Evolutionary conservation across 768 basidiomycete genomes (phyloP).

Genomic region (Daedalea quercina): DNA sequence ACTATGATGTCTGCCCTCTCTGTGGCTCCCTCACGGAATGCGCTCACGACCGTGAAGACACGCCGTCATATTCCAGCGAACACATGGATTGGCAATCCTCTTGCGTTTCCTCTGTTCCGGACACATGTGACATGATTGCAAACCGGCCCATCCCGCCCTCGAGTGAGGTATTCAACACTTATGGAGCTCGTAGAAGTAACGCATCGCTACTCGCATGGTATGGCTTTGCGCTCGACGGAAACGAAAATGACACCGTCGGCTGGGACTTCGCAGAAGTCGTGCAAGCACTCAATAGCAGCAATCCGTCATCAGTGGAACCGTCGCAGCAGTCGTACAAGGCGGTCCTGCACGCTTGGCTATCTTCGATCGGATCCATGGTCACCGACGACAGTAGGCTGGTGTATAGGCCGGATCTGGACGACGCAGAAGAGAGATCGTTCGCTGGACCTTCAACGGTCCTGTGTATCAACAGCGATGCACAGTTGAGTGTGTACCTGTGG

Average conservation of each 20-base stretch:
- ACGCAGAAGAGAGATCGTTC: neutral
- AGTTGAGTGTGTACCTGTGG: constrained; percentile 15
- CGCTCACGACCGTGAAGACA: constrained; percentile 27
- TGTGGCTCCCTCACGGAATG: constrained; percentile 35
- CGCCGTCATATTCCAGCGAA: neutral
- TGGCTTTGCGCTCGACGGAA: constrained; percentile 35
- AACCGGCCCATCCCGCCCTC: constrained; percentile 20
- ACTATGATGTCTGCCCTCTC: constrained; percentile 31
- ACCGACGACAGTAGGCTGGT: constrained; percentile 4
- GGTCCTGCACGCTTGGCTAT: neutral
- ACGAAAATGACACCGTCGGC: constrained; percentile 25
- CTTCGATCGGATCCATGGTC: neutral
- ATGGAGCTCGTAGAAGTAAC: constrained; percentile 30
- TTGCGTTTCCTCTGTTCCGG: constrained; percentile 1
- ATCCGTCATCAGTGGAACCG: neutral
- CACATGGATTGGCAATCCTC: neutral
- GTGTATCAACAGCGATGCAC: constrained; percentile 19
- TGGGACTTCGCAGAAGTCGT: constrained; percentile 13
- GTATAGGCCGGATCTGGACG: neutral
- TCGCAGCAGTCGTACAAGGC: neutral
- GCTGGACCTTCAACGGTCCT: neutral
- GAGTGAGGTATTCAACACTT: constrained; percentile 37
- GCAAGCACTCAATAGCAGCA: neutral
- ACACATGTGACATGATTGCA: constrained; percentile 35
- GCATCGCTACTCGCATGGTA: constrained; percentile 32